Conservation (phyloP, 78 protist genomes). For the Dictyostelium brefeldianum region DNA sequence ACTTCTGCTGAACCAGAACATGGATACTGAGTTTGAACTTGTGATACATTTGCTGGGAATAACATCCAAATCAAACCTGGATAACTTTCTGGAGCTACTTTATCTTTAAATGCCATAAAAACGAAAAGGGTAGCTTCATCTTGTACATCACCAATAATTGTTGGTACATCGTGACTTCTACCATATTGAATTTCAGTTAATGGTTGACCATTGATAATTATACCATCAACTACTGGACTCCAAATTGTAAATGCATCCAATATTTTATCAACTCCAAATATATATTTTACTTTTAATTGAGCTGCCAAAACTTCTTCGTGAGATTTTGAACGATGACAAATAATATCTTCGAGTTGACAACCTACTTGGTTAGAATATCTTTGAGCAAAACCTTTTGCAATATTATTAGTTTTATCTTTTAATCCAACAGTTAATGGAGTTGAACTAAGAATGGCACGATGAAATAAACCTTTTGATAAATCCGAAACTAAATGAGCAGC, state of each 20-base stretch:
- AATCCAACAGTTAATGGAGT: conserved; percentile 25
- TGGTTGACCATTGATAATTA: conserved; percentile 35
- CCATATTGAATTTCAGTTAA: conserved; percentile 20
- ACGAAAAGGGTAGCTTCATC: conserved; percentile 48
- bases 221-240: conserved; percentile 53
- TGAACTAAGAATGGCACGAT: conserved; percentile 41
- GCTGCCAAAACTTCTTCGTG: not conserved
- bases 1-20: not conserved
- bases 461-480: conserved; percentile 61
- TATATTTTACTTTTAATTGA: not conserved
- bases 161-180: conserved; percentile 40
- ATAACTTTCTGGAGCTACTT: not conserved
- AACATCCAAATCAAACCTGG: not conserved
- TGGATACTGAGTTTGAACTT: not conserved
- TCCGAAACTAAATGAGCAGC: conserved; percentile 79
- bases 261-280: not conserved
- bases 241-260: conserved; percentile 42
- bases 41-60: not conserved
- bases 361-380: conserved; percentile 5
- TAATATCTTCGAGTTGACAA: not conserved
- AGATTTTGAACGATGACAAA: not conserved
- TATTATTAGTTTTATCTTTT: not conserved
- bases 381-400: not conserved
- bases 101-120: conserved; percentile 2
- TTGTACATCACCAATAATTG: conserved; percentile 29